phyloP scores from a whole-genome alignment of 2,329 filamentous ascomycete species.

The Grosmannia serpens region DNA sequence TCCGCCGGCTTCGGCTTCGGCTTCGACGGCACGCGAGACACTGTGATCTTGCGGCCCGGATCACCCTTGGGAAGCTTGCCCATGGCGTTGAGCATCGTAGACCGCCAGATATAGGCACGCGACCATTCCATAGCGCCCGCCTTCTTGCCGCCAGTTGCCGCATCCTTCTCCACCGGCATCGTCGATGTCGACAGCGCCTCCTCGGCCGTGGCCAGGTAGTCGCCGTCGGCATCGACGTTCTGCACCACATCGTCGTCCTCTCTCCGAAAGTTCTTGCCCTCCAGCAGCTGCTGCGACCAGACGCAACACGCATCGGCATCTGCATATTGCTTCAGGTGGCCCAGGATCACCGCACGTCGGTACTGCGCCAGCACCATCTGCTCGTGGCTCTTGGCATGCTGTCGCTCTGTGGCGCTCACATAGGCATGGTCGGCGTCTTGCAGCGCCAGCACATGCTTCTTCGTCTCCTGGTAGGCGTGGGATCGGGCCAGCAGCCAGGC shows the following conservation, averaged over 20 bases:
- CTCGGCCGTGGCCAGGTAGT: conserved; percentile 30
- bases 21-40: conserved; percentile 21
- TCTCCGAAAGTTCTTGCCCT: conserved; percentile 23
- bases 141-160: conserved; percentile 3
- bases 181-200: conserved; percentile 18
- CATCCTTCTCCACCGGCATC: not conserved
- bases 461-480: conserved; percentile 59
- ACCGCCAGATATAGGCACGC: conserved; percentile 32
- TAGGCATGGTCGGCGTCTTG: conserved; percentile 58
- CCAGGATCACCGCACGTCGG: conserved; percentile 64
- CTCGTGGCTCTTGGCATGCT: conserved; percentile 45
- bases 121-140: conserved; percentile 20
- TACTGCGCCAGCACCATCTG: conserved; percentile 74
- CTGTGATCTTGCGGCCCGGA: conserved; percentile 33
- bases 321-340: conserved; percentile 57
- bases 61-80: conserved; percentile 32
- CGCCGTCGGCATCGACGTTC: conserved; percentile 32
- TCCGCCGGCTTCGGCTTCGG: not conserved
- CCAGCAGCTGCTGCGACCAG: conserved; percentile 36
- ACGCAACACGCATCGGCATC: conserved; percentile 63
- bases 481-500: conserved; percentile 74
- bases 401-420: conserved; percentile 51
- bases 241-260: conserved; percentile 25
- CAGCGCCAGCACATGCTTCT: conserved; percentile 52
- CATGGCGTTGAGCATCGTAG: conserved; percentile 34